These are phyloP conservation scores for Cordyceps javanica DNA, from an alignment of 2,329 filamentous ascomycete genomes.

Conservation along the genomic window DNA sequence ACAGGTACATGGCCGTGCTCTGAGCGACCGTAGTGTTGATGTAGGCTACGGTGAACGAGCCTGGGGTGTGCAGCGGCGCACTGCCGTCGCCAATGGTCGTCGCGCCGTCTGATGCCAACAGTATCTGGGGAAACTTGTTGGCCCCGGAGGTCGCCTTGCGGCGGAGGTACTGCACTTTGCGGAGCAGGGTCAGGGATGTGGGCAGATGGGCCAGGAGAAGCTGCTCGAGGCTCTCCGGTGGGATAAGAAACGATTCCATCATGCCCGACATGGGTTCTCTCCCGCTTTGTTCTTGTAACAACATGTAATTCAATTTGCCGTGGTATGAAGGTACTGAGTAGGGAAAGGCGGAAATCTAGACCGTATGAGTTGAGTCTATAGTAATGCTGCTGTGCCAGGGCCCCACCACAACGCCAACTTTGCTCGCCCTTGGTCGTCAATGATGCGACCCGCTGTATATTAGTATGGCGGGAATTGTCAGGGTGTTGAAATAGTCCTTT, in stretches of 20 bases:
- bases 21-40: slow-evolving; percentile 51
- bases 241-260: slow-evolving; percentile 18
- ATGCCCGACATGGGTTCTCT: not conserved
- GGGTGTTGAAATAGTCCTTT: too few relatives aligned
- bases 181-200: slow-evolving; percentile 52
- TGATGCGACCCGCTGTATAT: too few relatives aligned
- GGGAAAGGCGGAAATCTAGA: too few relatives aligned
- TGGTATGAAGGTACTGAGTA: too few relatives aligned
- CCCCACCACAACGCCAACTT: too few relatives aligned
- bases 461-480: too few relatives aligned
- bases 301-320: too few relatives aligned
- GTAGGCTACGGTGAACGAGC: slow-evolving; percentile 46
- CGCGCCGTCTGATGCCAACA: slow-evolving; percentile 28
- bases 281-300: too few relatives aligned
- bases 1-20: slow-evolving; percentile 57
- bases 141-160: slow-evolving; percentile 34
- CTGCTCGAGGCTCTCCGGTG: slow-evolving; percentile 33
- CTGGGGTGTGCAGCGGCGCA: not conserved
- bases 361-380: too few relatives aligned
- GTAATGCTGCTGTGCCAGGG: too few relatives aligned
- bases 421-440: too few relatives aligned
- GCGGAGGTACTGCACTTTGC: slow-evolving; percentile 56
- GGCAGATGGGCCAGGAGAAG: slow-evolving; percentile 49
- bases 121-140: slow-evolving; percentile 33
- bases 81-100: slow-evolving; percentile 8